Conservation (phyloP, 768 basidiomycete species). For the Gloeostereum incarnatum region DNA sequence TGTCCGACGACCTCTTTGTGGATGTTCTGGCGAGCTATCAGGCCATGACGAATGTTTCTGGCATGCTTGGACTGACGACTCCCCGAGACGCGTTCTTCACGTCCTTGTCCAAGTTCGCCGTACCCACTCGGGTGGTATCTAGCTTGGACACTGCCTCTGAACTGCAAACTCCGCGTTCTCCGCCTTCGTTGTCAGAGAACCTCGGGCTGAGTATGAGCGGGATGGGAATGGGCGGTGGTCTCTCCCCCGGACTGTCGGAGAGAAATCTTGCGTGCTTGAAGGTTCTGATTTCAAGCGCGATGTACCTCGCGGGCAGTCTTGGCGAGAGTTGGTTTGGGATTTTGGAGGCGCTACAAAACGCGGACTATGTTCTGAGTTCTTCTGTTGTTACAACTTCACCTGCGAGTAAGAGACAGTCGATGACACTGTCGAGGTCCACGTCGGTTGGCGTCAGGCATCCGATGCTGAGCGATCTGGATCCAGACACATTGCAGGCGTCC, state of each 20-base stretch:
- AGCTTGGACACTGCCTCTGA: slow-evolving; percentile 47
- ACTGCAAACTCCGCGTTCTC: slow-evolving; percentile 51
- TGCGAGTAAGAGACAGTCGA: slow-evolving; percentile 25
- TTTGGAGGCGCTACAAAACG: slow-evolving; percentile 88
- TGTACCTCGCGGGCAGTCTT: slow-evolving; percentile 78
- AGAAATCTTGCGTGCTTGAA: slow-evolving; percentile 89
- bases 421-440: slow-evolving; percentile 20
- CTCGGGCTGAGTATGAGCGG: slow-evolving; percentile 40
- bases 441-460: slow-evolving; percentile 33
- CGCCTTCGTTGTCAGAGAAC: slow-evolving; percentile 54
- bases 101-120: slow-evolving; percentile 82
- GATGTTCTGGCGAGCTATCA: slow-evolving; percentile 80
- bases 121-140: slow-evolving; percentile 85
- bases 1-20: slow-evolving; percentile 87
- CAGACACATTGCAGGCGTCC: slow-evolving; percentile 60
- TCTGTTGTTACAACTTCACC: slow-evolving; percentile 33
- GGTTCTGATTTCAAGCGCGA: slow-evolving; percentile 64
- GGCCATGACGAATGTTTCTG: slow-evolving; percentile 79
- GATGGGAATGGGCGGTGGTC: slow-evolving; percentile 54
- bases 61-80: slow-evolving; percentile 78
- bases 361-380: slow-evolving; percentile 79
- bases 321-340: slow-evolving; percentile 91
- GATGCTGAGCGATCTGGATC: slow-evolving; percentile 62
- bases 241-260: slow-evolving; percentile 62
- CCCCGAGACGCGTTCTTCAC: slow-evolving; percentile 92